Conservation (phyloP, 768 basidiomycete species). For the Favolaschia claudopus region DNA sequence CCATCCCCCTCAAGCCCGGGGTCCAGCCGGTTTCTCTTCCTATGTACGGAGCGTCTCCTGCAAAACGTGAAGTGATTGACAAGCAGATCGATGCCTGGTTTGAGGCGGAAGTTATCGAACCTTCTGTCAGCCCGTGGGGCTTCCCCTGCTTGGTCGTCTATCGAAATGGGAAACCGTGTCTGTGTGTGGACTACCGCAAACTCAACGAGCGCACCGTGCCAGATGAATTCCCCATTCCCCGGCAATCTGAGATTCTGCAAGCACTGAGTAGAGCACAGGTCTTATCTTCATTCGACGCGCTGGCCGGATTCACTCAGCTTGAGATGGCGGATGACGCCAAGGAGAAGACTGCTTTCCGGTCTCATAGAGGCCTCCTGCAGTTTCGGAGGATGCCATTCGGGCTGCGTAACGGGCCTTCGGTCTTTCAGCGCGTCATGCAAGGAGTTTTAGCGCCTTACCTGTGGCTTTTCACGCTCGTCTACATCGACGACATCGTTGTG, state of each 20-base stretch:
- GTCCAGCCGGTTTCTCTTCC: slow-evolving; percentile 25
- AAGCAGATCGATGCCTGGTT: slow-evolving; percentile 37
- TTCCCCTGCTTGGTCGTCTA: slow-evolving; percentile 38
- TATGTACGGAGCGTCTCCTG: slow-evolving; percentile 30
- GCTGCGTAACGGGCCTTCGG: neutral
- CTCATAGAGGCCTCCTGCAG: slow-evolving; percentile 39
- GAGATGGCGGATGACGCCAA: slow-evolving; percentile 28
- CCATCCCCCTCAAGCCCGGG: slow-evolving; percentile 25
- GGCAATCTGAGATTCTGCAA: slow-evolving; percentile 33
- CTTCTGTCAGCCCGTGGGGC: slow-evolving; percentile 28
- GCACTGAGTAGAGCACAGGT: slow-evolving; percentile 31
- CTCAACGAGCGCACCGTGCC: slow-evolving; percentile 20
- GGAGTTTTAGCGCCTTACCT: neutral
- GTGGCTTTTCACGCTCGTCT: slow-evolving; percentile 23
- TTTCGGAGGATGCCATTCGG: slow-evolving; percentile 25
- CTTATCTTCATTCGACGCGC: no score
- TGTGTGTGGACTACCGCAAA: slow-evolving; percentile 41
- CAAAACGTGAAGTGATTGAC: slow-evolving; percentile 31
- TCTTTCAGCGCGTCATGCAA: slow-evolving; percentile 4
- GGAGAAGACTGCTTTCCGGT: slow-evolving; percentile 39
- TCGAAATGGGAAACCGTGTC: slow-evolving; percentile 42
- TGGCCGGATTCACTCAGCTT: slow-evolving; percentile 41
- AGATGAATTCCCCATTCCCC: slow-evolving; percentile 37
- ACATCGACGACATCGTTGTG: slow-evolving; percentile 34
- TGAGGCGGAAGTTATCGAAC: no score